Evolutionary conservation across 441 rosid species (phyloP).

Genomic region (Biscutella laevigata): DNA sequence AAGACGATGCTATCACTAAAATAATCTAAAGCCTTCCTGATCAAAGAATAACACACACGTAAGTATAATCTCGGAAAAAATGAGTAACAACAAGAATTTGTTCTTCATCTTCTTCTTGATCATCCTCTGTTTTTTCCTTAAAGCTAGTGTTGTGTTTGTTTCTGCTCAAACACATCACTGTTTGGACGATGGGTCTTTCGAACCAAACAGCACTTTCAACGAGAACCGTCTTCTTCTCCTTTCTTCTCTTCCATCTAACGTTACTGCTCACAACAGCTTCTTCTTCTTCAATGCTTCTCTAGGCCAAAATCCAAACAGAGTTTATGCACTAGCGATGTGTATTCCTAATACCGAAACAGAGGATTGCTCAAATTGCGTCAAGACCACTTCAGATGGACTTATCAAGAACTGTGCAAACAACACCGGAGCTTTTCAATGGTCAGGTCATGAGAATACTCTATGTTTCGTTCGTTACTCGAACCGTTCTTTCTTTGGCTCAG

Average conservation of each 20-base stretch:
- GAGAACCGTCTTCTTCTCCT: conserved; percentile 19
- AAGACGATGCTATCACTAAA: too few species aligned
- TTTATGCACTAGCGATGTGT: conserved; percentile 24
- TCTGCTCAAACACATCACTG: conserved; percentile 2
- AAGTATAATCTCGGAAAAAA: neutral
- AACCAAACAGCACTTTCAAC: conserved; percentile 10
- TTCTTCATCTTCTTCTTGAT: neutral
- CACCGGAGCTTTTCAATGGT: conserved; percentile 16
- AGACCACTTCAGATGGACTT: neutral
- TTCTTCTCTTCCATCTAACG: conserved; percentile 18
- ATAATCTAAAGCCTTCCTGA: too few species aligned
- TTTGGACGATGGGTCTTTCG: neutral
- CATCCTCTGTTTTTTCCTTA: neutral
- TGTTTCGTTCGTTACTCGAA: conserved; percentile 17
- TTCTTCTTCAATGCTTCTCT: conserved; percentile 9
- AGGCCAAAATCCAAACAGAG: conserved; percentile 16
- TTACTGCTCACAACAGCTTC: conserved; percentile 12
- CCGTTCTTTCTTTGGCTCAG: conserved; percentile 3
- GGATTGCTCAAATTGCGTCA: neutral
- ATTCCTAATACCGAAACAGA: neutral
- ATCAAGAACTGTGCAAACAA: conserved; percentile 1
- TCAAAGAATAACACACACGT: too few species aligned
- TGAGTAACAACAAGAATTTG: neutral
- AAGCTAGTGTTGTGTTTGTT: neutral
- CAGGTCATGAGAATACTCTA: neutral